Base-by-base conservation (phyloP, 768 basidiomycete species). In the Cyclocybe aegerita region DNA sequence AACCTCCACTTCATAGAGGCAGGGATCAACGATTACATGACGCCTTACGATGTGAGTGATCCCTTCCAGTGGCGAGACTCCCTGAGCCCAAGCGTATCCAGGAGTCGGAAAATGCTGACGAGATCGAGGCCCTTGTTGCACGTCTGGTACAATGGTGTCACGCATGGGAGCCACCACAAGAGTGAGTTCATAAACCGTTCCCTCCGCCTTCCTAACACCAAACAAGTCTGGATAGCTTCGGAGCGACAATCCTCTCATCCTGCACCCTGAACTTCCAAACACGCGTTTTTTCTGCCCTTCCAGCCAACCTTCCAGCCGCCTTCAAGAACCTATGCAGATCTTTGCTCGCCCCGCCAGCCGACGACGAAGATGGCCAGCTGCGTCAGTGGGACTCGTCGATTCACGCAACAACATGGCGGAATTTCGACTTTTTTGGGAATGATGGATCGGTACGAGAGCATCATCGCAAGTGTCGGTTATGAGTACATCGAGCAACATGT, bases 391-490 rank as follows among this genome's bases (percentile, higher is more conserved):
- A 62, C 37, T 44, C 50, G 10, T 43, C 31, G 8, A 46, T 50
- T 38, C 23, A 61, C 46, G 29, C 45, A 12, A 49, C 29, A 5
- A 32, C 60, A n/a, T 65, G 63, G 63, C 58, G 54, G 17, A 55
- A 82, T 1, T 83, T 90, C 52, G 86, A 87, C 48, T 70, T 71
- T 65, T 1, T 78, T 96, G 0, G 90, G 89, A 4, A 72, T 96
- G 7, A 74, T 90, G 23, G 88, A 91, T 54, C 84, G 91, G 23
- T 93, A 88, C 61, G 93, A 95, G 60, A 80, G 83, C 7, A 79
- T 93, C 50, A 82, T 98, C 29, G 83, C 89, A 14, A 84, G 83
- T 43, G 86, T 94, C 3, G 90, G 91, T 29, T 93, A 93, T 56
- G 88, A 90, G 60, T 81, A 85, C 57, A 94, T 99, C 54, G 91